Conservation (phyloP, 805 yeast genomes). For the Saccharomycopsis sp. region DNA sequence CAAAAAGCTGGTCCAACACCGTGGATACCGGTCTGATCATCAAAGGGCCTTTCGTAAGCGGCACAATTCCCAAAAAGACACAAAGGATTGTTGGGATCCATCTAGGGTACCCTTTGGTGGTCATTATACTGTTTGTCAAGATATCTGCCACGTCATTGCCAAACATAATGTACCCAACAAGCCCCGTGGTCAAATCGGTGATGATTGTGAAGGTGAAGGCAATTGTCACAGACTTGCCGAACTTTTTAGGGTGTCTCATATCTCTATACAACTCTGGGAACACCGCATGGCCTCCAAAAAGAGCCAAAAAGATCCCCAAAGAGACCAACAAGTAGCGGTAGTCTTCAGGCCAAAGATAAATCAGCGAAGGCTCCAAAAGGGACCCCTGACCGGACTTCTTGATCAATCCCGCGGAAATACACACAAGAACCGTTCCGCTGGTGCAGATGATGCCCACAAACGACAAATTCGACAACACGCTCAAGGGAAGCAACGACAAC, state of each 20-base stretch:
- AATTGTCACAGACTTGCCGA: conserved; percentile 41
- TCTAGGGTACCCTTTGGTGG: conserved; percentile 60
- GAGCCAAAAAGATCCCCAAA: conserved; percentile 63
- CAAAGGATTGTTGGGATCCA: conserved; percentile 35
- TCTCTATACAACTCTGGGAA: conserved; percentile 73
- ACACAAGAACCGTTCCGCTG: conserved; percentile 39
- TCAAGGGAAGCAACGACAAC: conserved; percentile 48
- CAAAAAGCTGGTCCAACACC: conserved; percentile 41
- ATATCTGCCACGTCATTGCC: conserved; percentile 64
- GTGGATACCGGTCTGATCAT: conserved; percentile 67
- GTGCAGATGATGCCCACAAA: conserved; percentile 53
- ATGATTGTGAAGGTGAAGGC: conserved; percentile 53
- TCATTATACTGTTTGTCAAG: conserved; percentile 66
- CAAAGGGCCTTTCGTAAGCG: conserved; percentile 72
- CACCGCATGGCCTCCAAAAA: conserved; percentile 81
- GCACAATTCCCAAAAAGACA: conserved; percentile 54
- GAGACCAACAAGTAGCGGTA: conserved; percentile 38
- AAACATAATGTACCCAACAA: conserved; percentile 73
- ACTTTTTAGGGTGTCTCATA: conserved; percentile 65
- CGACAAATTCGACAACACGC: conserved; percentile 47
- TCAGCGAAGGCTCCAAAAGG: conserved; percentile 36
- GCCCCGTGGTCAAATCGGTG: conserved; percentile 56
- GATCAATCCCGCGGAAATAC: conserved; percentile 41
- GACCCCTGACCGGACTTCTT: conserved; percentile 48
- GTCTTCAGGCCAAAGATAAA: conserved; percentile 35